Conservation (phyloP, 2,329 filamentous ascomycete species). For the Venturiaceae sp. region DNA sequence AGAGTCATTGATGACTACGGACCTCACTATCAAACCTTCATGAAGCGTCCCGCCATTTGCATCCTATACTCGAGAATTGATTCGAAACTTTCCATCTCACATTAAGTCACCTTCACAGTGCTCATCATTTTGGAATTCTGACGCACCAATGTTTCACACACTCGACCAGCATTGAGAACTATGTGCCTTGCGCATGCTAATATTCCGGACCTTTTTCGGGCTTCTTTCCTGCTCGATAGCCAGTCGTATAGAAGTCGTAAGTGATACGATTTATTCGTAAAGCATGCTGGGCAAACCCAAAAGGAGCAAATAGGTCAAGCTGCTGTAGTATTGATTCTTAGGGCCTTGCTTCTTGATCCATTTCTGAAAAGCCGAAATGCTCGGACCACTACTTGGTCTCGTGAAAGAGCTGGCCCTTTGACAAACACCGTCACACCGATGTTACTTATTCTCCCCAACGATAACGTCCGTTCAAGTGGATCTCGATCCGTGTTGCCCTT, state of each 20-base stretch:
- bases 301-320: not conserved
- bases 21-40: not conserved
- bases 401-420: not conserved
- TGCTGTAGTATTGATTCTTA: not conserved
- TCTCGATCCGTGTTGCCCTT: not conserved
- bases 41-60: not conserved
- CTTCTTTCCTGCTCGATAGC: too few relatives aligned
- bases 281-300: too few relatives aligned
- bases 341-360: not conserved
- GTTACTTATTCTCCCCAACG: not conserved
- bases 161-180: not conserved
- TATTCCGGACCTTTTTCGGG: too few relatives aligned
- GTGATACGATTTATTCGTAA: too few relatives aligned
- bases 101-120: too few relatives aligned
- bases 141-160: not conserved
- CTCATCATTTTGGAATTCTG: not conserved
- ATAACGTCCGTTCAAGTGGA: not conserved
- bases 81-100: not conserved
- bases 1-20: not conserved
- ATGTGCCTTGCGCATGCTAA: too few relatives aligned
- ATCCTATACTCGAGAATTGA: not conserved
- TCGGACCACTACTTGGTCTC: not conserved
- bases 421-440: not conserved
- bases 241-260: too few relatives aligned
- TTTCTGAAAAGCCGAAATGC: not conserved